Conservation (phyloP, 106 monocot species). For the Cymbidium sinense region DNA sequence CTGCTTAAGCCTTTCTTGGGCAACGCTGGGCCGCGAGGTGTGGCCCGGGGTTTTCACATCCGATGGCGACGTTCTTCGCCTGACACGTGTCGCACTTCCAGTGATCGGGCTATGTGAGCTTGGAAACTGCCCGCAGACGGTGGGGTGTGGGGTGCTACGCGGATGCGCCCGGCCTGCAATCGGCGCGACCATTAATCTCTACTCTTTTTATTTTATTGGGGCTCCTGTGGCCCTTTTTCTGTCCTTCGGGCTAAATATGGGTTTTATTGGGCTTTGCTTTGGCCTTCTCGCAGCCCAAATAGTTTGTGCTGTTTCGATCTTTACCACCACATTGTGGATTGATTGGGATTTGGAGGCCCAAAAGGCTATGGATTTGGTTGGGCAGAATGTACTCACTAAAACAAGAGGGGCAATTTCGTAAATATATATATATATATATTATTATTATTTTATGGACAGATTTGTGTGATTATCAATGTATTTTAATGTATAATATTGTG, state of each 20-base stretch:
- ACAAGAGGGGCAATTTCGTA: not conserved
- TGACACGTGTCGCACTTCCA: slow-evolving; percentile 26
- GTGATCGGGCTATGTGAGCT: slow-evolving; percentile 45
- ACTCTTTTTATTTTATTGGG: slow-evolving; percentile 34
- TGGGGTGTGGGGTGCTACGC: slow-evolving; percentile 38
- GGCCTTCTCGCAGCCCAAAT: slow-evolving; percentile 41
- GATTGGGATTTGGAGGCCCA: slow-evolving; percentile 36
- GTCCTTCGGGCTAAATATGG: slow-evolving; percentile 22
- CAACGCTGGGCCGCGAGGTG: slow-evolving; percentile 23
- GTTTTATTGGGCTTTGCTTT: slow-evolving; percentile 34
- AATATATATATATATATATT: not conserved
- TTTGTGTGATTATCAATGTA: no score
- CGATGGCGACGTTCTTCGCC: slow-evolving; percentile 20
- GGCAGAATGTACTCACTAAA: not conserved
- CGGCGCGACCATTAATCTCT: slow-evolving; percentile 33
- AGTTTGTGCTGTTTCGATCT: slow-evolving; percentile 19
- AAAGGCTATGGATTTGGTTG: slow-evolving; percentile 32
- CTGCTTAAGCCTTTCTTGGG: slow-evolving; percentile 24
- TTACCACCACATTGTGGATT: slow-evolving; percentile 5
- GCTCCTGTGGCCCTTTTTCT: slow-evolving; percentile 32
- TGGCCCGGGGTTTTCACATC: slow-evolving; percentile 46
- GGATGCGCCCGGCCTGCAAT: slow-evolving; percentile 31
- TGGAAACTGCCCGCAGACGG: slow-evolving; percentile 45
- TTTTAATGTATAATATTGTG: no score
- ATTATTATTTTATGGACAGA: no score